phyloP scores from a whole-genome alignment of 2,329 filamentous ascomycete genomes.

The Alternaria conjuncta region DNA sequence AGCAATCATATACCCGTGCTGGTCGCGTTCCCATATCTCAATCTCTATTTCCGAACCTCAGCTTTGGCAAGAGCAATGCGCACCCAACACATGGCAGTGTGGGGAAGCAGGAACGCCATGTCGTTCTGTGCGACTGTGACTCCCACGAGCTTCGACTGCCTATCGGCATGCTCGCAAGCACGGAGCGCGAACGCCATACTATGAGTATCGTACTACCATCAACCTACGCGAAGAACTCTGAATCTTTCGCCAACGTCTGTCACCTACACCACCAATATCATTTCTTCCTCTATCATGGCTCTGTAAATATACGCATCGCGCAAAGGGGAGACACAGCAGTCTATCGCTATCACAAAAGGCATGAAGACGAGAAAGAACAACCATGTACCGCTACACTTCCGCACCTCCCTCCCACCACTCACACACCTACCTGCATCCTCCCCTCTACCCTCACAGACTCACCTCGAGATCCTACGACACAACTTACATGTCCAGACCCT shows the following conservation, averaged over 20 bases:
- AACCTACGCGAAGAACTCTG: neutral
- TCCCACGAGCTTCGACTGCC: constrained; percentile 11
- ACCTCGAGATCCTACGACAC: neutral
- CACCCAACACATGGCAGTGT: neutral
- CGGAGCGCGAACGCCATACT: neutral
- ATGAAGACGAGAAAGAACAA: constrained; percentile 2
- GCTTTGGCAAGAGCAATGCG: neutral
- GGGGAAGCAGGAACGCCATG: constrained; percentile 1
- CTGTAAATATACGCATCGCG: neutral
- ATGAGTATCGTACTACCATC: constrained; percentile 8
- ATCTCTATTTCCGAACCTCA: neutral
- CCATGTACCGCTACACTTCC: constrained; percentile 4
- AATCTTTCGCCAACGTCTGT: neutral
- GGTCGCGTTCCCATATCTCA: neutral
- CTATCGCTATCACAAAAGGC: neutral
- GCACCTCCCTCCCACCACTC: neutral
- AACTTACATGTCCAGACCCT: constrained; percentile 4
- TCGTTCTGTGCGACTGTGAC: constrained; percentile 10
- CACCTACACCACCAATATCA: neutral
- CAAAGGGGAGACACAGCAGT: neutral
- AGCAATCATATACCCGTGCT: neutral
- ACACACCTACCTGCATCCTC: neutral
- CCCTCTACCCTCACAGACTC: neutral
- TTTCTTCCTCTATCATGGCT: neutral
- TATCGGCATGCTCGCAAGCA: constrained; percentile 4